Evolutionary conservation across 495 filamentous ascomycete species (phyloP), one percentile per base, ranked within the genome.

Genomic region (Mytilinidion resinicola): DNA sequence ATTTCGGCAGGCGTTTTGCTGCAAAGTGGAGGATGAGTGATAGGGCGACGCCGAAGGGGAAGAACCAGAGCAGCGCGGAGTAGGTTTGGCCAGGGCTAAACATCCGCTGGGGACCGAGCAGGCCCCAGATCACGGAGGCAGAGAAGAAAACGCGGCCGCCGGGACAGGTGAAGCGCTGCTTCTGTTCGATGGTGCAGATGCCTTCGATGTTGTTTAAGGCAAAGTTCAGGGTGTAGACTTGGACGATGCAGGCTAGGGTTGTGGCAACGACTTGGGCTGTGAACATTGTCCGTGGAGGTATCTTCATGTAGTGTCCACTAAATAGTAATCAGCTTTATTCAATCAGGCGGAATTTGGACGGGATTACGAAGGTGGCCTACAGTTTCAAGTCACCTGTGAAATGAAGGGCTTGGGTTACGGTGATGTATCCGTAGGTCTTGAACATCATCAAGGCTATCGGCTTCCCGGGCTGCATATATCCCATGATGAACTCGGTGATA

Each of bases 391-490:
- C 62, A 1, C 36, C 41, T 2, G 51, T 72, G 64, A 82, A 83
- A 56, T 69, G 74, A 51, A 83, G 70, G 12, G 77, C 82, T 61
- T 85, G 82, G 43, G 70, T 77, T 73, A 86, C 81, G 39, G 84
- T 85, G 60, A 86, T 85, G 65, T 84, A 89, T 41, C 85, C 85
- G 59, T 86, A 87, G 14, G 85, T 86, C 69, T 89, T 88, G 73
- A 89, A 89, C 61, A 86, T 75, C 85, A 88, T 88, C 39, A 86
- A 76, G 0, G 82, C 85, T 12, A 88, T 58, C 0, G 85, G 85
- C 21, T 78, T 68, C 2, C 85, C 85, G 1, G 85, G 80, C 56
- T 85, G 84, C 20, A 86, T 85, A 67, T 88, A 88, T 0, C 86
- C 85, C 34, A 80, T 83, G 49, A 90, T 74, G 58, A 88, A 88